Percentiles rank a stretch among this genome's conserved stretches.
Conservation (phyloP, 306 rosid species). For the Dalbergia cochinchinensis region DNA sequence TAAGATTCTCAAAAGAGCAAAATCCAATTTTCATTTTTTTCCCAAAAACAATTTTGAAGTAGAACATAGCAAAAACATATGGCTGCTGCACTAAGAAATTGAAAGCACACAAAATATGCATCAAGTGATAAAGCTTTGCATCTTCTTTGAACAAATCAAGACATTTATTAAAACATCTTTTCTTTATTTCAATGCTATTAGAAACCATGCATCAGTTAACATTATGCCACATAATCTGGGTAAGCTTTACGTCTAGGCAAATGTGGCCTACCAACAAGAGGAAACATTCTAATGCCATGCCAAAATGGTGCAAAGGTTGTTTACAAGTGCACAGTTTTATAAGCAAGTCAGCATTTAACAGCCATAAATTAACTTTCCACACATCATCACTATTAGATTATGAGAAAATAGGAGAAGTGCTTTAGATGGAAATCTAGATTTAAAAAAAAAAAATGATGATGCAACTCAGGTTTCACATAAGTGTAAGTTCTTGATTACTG, state of each 20-base stretch:
- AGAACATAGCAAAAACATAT: not conserved
- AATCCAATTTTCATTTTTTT: no score
- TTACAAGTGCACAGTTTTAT: no score
- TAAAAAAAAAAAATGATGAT: not conserved
- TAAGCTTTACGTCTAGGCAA: not conserved
- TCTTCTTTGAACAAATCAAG: not conserved
- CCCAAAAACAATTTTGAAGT: no score
- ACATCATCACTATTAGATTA: not conserved
- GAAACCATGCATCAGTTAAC: not conserved
- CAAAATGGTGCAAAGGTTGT: no score
- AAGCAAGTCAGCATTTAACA: no score
- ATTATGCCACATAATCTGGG: not conserved
- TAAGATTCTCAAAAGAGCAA: no score
- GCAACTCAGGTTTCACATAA: constrained; percentile 12
- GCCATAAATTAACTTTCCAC: not conserved
- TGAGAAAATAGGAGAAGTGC: no score
- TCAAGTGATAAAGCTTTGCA: not conserved
- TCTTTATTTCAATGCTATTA: not conserved
- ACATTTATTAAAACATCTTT: not conserved
- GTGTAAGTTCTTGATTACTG: not conserved
- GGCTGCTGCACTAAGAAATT: not conserved
- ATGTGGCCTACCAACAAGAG: not conserved
- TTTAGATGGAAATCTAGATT: constrained; percentile 24
- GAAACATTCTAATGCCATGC: not conserved
- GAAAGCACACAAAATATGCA: not conserved